These are phyloP conservation scores for Neopestalotiopsis clavispora DNA, from an alignment of 2,329 filamentous ascomycete species.

Conservation along the genomic window DNA sequence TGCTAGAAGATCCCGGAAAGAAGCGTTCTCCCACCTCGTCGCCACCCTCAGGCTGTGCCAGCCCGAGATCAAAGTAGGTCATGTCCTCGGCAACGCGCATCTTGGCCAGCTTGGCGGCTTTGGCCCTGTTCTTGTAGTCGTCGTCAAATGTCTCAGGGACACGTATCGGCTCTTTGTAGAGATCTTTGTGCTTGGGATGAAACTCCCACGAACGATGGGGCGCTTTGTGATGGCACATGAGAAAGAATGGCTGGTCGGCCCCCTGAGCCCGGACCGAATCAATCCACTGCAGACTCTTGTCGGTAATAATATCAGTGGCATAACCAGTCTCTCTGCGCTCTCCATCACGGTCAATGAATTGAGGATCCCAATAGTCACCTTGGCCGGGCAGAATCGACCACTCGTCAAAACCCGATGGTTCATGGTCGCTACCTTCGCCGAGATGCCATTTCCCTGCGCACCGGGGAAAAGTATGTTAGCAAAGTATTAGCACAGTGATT, in stretches of 20 bases:
- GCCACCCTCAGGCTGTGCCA: slow-evolving; percentile 56
- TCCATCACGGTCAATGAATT: slow-evolving; percentile 48
- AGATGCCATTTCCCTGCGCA: slow-evolving; percentile 52
- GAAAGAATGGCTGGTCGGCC: slow-evolving; percentile 51
- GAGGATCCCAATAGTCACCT: slow-evolving; percentile 56
- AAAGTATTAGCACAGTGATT: neutral
- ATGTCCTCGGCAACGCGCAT: slow-evolving; percentile 57
- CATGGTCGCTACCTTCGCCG: slow-evolving; percentile 49
- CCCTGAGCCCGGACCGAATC: slow-evolving; percentile 28
- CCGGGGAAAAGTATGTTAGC: neutral
- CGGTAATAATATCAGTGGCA: slow-evolving; percentile 56
- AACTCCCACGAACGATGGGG: slow-evolving; percentile 59
- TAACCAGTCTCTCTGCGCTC: slow-evolving; percentile 44
- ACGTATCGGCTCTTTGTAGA: slow-evolving; percentile 51
- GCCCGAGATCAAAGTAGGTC: slow-evolving; percentile 55
- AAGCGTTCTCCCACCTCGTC: slow-evolving; percentile 41
- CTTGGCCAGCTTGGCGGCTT: slow-evolving; percentile 53
- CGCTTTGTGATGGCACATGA: slow-evolving; percentile 63
- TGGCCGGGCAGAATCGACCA: slow-evolving; percentile 57
- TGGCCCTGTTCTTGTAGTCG: slow-evolving; percentile 58
- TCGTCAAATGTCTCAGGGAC: slow-evolving; percentile 58
- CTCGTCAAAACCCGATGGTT: slow-evolving; percentile 56
- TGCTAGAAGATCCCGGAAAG: slow-evolving; percentile 30
- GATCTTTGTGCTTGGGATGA: slow-evolving; percentile 50
- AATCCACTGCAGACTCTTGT: slow-evolving; percentile 52